Evolutionary conservation across 768 basidiomycete genomes (phyloP).

Genomic region (Mycena belliarum): DNA sequence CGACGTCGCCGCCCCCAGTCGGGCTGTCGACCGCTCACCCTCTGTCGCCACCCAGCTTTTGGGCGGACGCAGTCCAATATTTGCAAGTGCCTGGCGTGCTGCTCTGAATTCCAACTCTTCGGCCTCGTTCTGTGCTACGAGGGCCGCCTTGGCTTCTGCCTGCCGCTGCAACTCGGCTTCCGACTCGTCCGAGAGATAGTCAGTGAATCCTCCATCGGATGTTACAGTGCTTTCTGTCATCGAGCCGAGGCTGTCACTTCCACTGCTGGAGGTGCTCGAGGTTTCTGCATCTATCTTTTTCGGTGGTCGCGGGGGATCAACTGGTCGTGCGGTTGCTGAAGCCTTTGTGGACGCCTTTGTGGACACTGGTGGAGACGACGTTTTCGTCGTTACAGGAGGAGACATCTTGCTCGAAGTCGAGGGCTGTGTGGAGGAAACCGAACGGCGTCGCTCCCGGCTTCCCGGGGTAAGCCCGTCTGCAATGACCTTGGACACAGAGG

Average conservation of each 20-base stretch:
- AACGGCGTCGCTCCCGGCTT: constrained; percentile 30
- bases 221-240: constrained; percentile 76
- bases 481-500: constrained; percentile 41
- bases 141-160: constrained; percentile 76
- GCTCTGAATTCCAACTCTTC: constrained; percentile 83
- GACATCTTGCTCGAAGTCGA: constrained; percentile 17
- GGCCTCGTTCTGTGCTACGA: constrained; percentile 76
- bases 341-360: constrained; percentile 12
- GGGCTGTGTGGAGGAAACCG: constrained; percentile 29
- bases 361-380: constrained; percentile 19
- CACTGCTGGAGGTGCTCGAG: constrained; percentile 59
- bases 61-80: constrained; percentile 74
- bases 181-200: constrained; percentile 92
- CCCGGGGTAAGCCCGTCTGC: constrained; percentile 34
- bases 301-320: constrained; percentile 31
- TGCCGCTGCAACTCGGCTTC: constrained; percentile 86
- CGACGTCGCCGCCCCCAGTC: constrained; percentile 10
- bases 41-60: constrained; percentile 11
- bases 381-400: background rate
- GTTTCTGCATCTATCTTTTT: constrained; percentile 36
- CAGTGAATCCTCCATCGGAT: constrained; percentile 86
- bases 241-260: constrained; percentile 65
- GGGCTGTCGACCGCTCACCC: constrained; percentile 1
- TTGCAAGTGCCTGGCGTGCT: constrained; percentile 75
- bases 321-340: constrained; percentile 24